Evolutionary conservation across 441 rosid genomes (phyloP).

Genomic region (Geranium incanum): DNA sequence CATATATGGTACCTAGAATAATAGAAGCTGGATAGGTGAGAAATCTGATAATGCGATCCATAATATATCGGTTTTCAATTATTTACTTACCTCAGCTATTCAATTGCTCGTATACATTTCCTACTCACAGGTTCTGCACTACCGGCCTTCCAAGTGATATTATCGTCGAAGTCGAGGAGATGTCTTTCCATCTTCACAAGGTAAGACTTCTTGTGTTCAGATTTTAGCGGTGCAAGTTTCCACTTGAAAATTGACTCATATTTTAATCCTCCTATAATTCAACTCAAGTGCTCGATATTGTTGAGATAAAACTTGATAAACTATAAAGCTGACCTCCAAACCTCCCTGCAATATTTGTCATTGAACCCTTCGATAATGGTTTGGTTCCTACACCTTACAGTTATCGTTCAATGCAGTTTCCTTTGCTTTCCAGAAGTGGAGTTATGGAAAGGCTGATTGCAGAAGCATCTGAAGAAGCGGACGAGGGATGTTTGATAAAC

Average conservation of each 20-base stretch:
- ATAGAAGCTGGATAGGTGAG: no score
- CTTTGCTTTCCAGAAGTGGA: constrained; percentile 91
- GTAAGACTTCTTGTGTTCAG: constrained; percentile 31
- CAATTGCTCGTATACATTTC: constrained; percentile 14
- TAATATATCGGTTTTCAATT: no score
- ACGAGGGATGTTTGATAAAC: constrained; percentile 50
- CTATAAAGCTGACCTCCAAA: not conserved
- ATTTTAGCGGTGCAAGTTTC: no score
- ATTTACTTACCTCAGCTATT: not conserved
- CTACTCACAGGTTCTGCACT: constrained; percentile 72
- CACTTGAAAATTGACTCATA: not conserved
- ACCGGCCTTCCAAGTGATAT: constrained; percentile 92
- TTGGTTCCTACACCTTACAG: not conserved
- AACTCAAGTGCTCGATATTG: not conserved
- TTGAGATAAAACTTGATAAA: not conserved
- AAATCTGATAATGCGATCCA: no score
- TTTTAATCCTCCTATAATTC: not conserved
- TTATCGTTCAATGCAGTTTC: constrained; percentile 56
- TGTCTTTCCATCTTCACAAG: constrained; percentile 99
- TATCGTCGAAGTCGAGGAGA: constrained; percentile 78
- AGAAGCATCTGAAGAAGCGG: constrained; percentile 56
- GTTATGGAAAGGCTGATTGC: constrained; percentile 80
- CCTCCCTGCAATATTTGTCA: not conserved
- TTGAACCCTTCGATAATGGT: not conserved
- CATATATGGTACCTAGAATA: no score